phyloP scores from a whole-genome alignment of 208 protist species.

The Crithidia fasciculata region DNA sequence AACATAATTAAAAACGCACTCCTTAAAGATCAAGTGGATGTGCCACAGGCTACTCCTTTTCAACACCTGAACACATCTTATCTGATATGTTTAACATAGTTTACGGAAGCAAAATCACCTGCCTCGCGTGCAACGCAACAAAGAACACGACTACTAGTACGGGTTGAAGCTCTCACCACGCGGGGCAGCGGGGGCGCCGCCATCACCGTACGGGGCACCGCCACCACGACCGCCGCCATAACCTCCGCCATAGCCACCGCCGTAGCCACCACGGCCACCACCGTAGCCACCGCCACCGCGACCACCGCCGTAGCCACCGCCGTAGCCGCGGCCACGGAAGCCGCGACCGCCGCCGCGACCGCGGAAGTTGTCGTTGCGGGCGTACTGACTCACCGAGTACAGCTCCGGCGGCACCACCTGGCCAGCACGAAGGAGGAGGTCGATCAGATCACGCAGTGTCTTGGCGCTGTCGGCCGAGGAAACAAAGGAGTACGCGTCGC shows the following conservation, averaged over 20 bases:
- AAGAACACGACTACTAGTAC: slow-evolving; percentile 23
- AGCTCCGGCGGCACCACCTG: slow-evolving; percentile 75
- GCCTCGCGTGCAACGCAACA: neutral
- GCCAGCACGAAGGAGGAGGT: slow-evolving; percentile 70
- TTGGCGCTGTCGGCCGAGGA: slow-evolving; percentile 70
- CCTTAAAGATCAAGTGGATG: no score
- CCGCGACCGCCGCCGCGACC: slow-evolving; percentile 30
- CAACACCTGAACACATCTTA: no score
- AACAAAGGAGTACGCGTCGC: slow-evolving; percentile 90
- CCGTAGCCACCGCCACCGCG: slow-evolving; percentile 18
- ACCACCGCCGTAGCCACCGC: slow-evolving; percentile 33
- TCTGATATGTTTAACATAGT: no score
- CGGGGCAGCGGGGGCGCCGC: slow-evolving; percentile 12
- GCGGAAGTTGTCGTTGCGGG: slow-evolving; percentile 38
- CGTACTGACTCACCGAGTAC: slow-evolving; percentile 50
- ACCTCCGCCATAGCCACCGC: slow-evolving; percentile 20
- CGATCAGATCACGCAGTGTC: slow-evolving; percentile 77
- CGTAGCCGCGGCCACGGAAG: slow-evolving; percentile 18
- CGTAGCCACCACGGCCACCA: slow-evolving; percentile 29
- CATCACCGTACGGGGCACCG: slow-evolving; percentile 7
- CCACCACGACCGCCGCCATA: slow-evolving; percentile 14
- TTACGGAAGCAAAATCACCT: no score
- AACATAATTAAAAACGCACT: no score
- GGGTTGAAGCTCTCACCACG: slow-evolving; percentile 45
- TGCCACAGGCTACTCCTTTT: no score